Evolutionary conservation across 2,329 filamentous ascomycete species (phyloP), one percentile per base, ranked within the genome.

Genomic region (Epicoccum nigrum): DNA sequence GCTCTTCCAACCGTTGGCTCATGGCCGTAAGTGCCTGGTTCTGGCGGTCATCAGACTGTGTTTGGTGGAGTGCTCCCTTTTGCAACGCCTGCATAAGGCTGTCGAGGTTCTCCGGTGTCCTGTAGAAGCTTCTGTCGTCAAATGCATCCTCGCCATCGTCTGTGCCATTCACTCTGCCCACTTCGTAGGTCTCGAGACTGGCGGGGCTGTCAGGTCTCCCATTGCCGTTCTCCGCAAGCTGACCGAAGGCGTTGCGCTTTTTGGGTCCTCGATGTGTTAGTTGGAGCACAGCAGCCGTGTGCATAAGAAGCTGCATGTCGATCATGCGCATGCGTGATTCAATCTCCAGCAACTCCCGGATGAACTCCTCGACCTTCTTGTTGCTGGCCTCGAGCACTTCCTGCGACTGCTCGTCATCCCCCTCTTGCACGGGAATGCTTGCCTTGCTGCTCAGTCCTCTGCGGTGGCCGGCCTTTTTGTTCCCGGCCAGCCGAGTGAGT

Each of bases 221-320:
- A 23, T 61, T 64, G 30, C 58, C 62, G 23, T 64, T 66, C 5
- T 71, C 63, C 21, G 61, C 48, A 16, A 65, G 27, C 71, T 76
- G 73, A 12, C 79, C 75, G 7, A 77, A 71, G 3, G 75, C 64
- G 45, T 77, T 77, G 59, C 83, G 84, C 65, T 84, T 88, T 51
- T 81, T 79, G n/a, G 88, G 80, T 0, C 84, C 85, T 63, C 87
- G 88, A 74, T 97, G 92, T 7, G 92, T 95, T 72, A 96, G 83
- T 69, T 96, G 92, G 45, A 99, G 77, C 31, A 99, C 90, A 35
- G 90, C 93, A 12, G 94, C 92, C 0, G 93, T 97, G 71, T 99
- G 94, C 71, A 93, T 86, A 42, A 97, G 77, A 35, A 99, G 77
- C 55, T 86, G 84, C 63, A 83, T 84, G 65, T 95, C 89, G 83